phyloP scores from a whole-genome alignment of 1,139 yeast genomes.

The Diutina ranongensis region DNA sequence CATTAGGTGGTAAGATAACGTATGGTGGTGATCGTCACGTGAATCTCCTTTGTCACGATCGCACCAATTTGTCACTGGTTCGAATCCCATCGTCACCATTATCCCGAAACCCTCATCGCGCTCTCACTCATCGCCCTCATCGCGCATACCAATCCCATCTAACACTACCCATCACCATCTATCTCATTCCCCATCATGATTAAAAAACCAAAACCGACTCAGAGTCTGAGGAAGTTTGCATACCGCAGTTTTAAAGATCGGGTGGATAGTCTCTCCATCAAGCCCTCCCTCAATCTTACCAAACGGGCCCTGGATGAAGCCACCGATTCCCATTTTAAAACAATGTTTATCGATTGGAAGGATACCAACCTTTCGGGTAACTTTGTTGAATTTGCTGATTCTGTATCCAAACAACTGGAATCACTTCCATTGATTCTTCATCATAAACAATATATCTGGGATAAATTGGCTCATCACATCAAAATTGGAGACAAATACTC shows the following conservation, averaged over 20 bases:
- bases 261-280: constrained; percentile 74
- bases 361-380: constrained; percentile 73
- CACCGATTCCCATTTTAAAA: constrained; percentile 66
- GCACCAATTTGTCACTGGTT: too few species aligned
- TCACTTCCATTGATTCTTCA: constrained; percentile 74
- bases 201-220: neutral
- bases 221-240: constrained; percentile 31
- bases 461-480: constrained; percentile 38
- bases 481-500: constrained; percentile 53
- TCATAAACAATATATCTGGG: constrained; percentile 55
- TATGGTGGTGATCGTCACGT: neutral
- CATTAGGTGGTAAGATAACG: neutral
- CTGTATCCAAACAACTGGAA: constrained; percentile 44
- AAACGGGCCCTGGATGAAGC: constrained; percentile 60
- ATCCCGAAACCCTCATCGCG: neutral
- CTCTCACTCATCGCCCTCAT: too few species aligned
- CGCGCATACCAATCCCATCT: neutral
- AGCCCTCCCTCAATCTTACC: constrained; percentile 57
- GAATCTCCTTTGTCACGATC: too few species aligned
- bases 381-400: constrained; percentile 53
- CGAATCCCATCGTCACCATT: too few species aligned
- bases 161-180: neutral
- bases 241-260: constrained; percentile 74
- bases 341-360: constrained; percentile 78
- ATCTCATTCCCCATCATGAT: neutral